Conservation (phyloP, 805 yeast genomes). For the Brettanomyces custersianus region DNA sequence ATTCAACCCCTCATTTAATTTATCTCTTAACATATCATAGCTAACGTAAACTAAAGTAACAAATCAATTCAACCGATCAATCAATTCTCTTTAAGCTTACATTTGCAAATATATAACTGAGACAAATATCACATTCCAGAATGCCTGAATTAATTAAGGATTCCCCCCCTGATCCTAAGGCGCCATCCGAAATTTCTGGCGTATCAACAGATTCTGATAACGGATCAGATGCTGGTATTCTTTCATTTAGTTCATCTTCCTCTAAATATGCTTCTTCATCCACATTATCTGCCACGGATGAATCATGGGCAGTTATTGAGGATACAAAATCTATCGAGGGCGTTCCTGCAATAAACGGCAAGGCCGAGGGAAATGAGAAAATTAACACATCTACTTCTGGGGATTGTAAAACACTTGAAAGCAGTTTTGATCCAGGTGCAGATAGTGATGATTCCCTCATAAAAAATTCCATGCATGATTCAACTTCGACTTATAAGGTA, state of each 20-base stretch:
- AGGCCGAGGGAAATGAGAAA: not conserved
- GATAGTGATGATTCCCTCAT: too few relatives aligned
- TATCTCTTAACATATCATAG: too few relatives aligned
- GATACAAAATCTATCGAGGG: slow-evolving; percentile 1
- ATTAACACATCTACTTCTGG: not conserved
- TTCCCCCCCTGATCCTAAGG: not conserved
- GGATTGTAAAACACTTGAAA: not conserved
- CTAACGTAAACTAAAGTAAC: too few relatives aligned
- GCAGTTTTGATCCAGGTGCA: not conserved
- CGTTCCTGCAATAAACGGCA: not conserved
- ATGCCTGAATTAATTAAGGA: too few relatives aligned
- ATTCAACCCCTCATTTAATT: too few relatives aligned
- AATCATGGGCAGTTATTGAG: slow-evolving; percentile 1
- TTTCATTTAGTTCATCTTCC: slow-evolving; percentile 1
- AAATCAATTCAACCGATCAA: too few relatives aligned
- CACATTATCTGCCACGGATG: slow-evolving; percentile 2
- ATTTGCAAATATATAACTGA: too few relatives aligned
- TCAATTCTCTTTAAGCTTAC: too few relatives aligned
- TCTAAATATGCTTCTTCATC: slow-evolving; percentile 1
- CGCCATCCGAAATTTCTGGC: not conserved
- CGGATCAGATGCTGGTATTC: slow-evolving; percentile 2
- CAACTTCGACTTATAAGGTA: too few relatives aligned
- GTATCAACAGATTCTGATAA: not conserved
- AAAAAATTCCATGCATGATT: too few relatives aligned
- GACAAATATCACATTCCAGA: too few relatives aligned